Conservation (phyloP, 1,139 yeast species). For the Pichia sp. region DNA sequence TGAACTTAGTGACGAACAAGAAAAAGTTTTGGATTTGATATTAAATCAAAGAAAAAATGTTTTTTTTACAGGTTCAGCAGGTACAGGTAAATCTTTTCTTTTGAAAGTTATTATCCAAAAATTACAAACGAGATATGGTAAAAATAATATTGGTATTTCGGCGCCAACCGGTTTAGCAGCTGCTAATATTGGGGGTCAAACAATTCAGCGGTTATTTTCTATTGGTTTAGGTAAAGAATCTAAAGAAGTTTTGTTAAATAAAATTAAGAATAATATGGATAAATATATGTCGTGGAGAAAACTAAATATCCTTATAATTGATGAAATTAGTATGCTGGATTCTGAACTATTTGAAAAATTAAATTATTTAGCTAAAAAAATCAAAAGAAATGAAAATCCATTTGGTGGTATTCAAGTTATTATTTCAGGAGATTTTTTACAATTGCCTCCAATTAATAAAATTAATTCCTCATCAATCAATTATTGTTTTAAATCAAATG, state of each 20-base stretch:
- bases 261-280: conserved; percentile 37
- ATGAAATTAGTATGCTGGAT: conserved; percentile 81
- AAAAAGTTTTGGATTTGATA: conserved; percentile 42
- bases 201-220: conserved; percentile 73
- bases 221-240: conserved; percentile 62
- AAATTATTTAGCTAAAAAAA: conserved; percentile 49
- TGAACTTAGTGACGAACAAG: conserved; percentile 40
- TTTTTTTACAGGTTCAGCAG: conserved; percentile 77
- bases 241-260: conserved; percentile 36
- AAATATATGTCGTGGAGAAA: conserved; percentile 44
- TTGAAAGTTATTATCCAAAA: conserved; percentile 50
- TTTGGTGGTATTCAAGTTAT: conserved; percentile 83
- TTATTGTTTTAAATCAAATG: conserved; percentile 53
- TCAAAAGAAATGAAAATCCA: conserved; percentile 43
- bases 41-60: conserved; percentile 45
- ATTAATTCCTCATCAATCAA: conserved; percentile 19
- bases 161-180: conserved; percentile 95
- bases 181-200: conserved; percentile 75
- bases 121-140: conserved; percentile 37
- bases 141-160: conserved; percentile 62
- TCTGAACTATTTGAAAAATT: conserved; percentile 60
- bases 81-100: conserved; percentile 80
- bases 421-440: conserved; percentile 79
- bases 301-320: conserved; percentile 62
- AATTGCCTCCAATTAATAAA: conserved; percentile 68